Percentiles rank a stretch among this genome's conserved stretches.
phyloP scores from a whole-genome alignment of 352 stramenopile genomes.

The Phytophthora fragariae region DNA sequence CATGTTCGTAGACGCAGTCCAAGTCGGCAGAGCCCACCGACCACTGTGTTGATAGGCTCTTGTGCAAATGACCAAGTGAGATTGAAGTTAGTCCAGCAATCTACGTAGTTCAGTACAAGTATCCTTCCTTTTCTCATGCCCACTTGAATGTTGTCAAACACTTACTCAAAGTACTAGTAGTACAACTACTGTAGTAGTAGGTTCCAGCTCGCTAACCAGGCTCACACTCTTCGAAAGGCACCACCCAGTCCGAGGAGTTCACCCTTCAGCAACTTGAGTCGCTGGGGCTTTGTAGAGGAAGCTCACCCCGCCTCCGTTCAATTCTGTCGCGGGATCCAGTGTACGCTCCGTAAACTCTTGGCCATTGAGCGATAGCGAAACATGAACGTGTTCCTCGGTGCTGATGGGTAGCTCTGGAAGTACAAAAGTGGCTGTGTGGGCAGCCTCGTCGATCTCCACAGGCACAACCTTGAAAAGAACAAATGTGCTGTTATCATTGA shows the following conservation, averaged over 20 bases:
- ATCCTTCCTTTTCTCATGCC: no score
- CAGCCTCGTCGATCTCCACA: conserved; percentile 31
- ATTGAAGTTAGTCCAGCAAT: no score
- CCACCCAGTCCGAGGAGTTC: not conserved
- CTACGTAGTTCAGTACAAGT: no score
- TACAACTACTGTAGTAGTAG: no score
- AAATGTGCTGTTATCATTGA: conserved; percentile 5
- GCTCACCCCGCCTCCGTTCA: not conserved
- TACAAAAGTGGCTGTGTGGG: conserved; percentile 34
- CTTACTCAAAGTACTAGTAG: no score
- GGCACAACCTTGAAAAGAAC: conserved; percentile 33
- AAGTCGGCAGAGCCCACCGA: no score
- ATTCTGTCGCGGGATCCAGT: not conserved
- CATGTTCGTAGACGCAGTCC: no score
- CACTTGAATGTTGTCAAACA: no score
- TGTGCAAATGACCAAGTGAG: no score
- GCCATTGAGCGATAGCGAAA: conserved; percentile 44
- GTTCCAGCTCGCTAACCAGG: no score
- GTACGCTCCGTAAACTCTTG: conserved; percentile 39
- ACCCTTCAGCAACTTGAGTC: not conserved
- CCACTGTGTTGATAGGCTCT: no score
- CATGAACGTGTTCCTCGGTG: conserved; percentile 26
- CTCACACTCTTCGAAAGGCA: no score
- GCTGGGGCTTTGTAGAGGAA: conserved; percentile 32
- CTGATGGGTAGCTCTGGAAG: conserved; percentile 35